phyloP scores from a whole-genome alignment of 2,329 filamentous ascomycete species.

The Fusarium pseudocircinatum region DNA sequence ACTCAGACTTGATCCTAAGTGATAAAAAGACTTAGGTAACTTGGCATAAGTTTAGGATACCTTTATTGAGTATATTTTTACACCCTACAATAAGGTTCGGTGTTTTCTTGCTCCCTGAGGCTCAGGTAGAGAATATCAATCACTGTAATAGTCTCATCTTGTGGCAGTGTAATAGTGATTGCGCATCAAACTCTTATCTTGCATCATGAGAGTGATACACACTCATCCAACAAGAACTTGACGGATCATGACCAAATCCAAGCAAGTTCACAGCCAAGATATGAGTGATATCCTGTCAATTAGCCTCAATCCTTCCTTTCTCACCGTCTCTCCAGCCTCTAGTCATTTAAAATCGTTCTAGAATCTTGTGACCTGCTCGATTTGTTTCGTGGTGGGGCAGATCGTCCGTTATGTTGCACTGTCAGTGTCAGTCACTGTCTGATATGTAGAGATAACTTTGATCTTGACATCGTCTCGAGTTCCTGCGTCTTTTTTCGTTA shows the following conservation, averaged over 20 bases:
- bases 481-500: neutral
- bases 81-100: no score
- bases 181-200: neutral
- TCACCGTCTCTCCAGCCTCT: constrained; percentile 28
- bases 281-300: neutral
- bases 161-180: neutral
- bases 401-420: constrained; percentile 30
- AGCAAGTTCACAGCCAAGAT: neutral
- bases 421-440: constrained; percentile 21
- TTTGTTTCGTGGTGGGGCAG: constrained; percentile 36
- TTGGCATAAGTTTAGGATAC: no score
- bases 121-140: neutral
- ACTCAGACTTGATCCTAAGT: no score
- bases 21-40: no score
- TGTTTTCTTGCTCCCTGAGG: no score
- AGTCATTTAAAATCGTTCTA: constrained; percentile 1
- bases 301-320: neutral
- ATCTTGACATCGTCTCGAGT: neutral
- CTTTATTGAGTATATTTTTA: no score
- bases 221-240: neutral
- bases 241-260: neutral
- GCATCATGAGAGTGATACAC: neutral
- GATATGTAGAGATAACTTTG: constrained; percentile 16
- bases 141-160: neutral
- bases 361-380: constrained; percentile 36